Conservation (phyloP, 2,329 filamentous ascomycete genomes). For the Bipolaris victoriae region DNA sequence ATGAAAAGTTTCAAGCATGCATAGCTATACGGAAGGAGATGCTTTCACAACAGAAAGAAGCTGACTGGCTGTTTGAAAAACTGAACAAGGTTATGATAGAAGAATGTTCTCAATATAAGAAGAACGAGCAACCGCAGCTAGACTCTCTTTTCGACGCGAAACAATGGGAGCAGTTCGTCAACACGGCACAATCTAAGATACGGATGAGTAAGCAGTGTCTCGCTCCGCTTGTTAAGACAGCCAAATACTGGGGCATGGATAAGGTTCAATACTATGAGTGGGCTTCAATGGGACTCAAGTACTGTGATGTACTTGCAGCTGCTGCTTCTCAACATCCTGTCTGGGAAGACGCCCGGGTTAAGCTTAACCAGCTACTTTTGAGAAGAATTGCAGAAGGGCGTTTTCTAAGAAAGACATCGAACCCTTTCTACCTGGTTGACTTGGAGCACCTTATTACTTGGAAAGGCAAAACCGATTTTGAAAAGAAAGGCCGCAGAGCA, state of each 20-base stretch:
- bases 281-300: conserved; percentile 19
- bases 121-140: conserved; percentile 1
- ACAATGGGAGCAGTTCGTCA: conserved; percentile 18
- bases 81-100: conserved; percentile 2
- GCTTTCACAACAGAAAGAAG: conserved; percentile 1
- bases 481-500: conserved; percentile 9
- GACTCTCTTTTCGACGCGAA: conserved; percentile 12
- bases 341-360: conserved; percentile 20
- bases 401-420: conserved; percentile 8
- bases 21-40: background rate
- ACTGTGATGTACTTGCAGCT: conserved; percentile 19
- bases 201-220: conserved; percentile 19
- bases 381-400: conserved; percentile 16
- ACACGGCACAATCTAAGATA: conserved; percentile 10
- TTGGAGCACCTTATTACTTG: conserved; percentile 13
- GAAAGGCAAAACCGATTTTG: conserved; percentile 10
- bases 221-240: conserved; percentile 17
- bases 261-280: conserved; percentile 23
- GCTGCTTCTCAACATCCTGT: conserved; percentile 15
- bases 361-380: conserved; percentile 23
- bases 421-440: conserved; percentile 17
- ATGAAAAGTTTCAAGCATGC: background rate
- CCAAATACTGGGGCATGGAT: conserved; percentile 13
- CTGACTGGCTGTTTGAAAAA: background rate
- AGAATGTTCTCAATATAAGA: conserved; percentile 5